Evolutionary conservation across 1,139 yeast genomes (phyloP).

Genomic region (Saccharomycopsis hybrid): DNA sequence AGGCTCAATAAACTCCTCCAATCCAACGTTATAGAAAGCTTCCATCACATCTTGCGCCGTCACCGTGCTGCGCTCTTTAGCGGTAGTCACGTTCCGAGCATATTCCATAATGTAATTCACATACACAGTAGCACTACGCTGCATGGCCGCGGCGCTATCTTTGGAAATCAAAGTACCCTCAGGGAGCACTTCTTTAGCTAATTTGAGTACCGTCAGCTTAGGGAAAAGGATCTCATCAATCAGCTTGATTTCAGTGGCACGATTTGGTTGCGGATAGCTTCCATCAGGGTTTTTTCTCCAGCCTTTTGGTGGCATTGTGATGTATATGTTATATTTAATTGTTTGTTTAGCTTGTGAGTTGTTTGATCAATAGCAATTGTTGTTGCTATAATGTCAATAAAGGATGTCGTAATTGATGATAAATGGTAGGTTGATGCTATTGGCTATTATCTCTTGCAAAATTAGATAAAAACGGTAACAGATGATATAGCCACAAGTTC

Average conservation of each 20-base stretch:
- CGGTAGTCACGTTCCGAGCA: conserved; percentile 51
- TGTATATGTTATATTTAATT: not conserved
- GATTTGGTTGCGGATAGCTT: conserved; percentile 46
- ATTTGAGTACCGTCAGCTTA: conserved; percentile 48
- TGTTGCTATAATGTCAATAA: too few relatives aligned
- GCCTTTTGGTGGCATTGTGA: conserved; percentile 70
- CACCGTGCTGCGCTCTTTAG: conserved; percentile 51
- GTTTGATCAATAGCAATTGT: too few relatives aligned
- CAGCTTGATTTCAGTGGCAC: conserved; percentile 51
- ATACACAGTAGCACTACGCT: conserved; percentile 67
- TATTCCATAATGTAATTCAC: conserved; percentile 60
- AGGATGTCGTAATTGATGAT: too few relatives aligned
- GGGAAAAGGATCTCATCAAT: conserved; percentile 70
- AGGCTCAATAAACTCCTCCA: conserved; percentile 47
- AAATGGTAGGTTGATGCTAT: too few relatives aligned
- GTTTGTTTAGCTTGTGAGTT: not conserved
- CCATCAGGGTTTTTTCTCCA: conserved; percentile 77
- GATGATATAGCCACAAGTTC: too few relatives aligned
- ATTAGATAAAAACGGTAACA: too few relatives aligned
- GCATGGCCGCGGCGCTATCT: conserved; percentile 61
- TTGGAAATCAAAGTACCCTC: conserved; percentile 46
- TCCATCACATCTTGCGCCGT: conserved; percentile 57
- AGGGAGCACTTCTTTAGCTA: conserved; percentile 45
- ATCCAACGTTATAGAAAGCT: conserved; percentile 53
- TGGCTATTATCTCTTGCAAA: too few relatives aligned